These are phyloP conservation scores for Zalaria obscura DNA, from an alignment of 2,329 filamentous ascomycete genomes.

Conservation along the genomic window DNA sequence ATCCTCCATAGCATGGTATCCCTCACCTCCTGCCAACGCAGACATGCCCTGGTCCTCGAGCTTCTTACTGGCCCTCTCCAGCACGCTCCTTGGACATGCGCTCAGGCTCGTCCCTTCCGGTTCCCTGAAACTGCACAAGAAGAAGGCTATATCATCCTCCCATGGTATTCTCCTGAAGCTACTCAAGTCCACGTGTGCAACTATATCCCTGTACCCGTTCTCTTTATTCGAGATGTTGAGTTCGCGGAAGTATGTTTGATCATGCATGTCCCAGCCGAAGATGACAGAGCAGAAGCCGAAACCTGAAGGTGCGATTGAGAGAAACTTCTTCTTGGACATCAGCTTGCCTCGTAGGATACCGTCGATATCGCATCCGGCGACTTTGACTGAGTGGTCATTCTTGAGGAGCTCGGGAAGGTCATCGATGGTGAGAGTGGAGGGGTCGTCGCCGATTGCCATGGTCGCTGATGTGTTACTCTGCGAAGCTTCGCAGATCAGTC, in stretches of 20 bases:
- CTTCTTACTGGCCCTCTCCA: conserved; percentile 55
- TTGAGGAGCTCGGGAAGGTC: conserved; percentile 53
- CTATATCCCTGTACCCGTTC: conserved; percentile 77
- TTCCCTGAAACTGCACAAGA: conserved; percentile 70
- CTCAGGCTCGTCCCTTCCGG: conserved; percentile 60
- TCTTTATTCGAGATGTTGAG: conserved; percentile 77
- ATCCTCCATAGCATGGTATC: no score
- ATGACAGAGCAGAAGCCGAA: conserved; percentile 93
- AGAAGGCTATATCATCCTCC: conserved; percentile 78
- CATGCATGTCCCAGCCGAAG: conserved; percentile 97
- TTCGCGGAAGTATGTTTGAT: conserved; percentile 75
- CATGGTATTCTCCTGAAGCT: conserved; percentile 78
- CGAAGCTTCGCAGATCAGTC: no score
- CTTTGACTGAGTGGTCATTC: conserved; percentile 66
- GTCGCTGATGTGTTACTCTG: neutral
- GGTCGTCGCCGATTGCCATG: conserved; percentile 20
- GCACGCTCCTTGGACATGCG: conserved; percentile 64
- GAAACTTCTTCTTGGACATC: conserved; percentile 84
- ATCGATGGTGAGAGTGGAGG: conserved; percentile 41
- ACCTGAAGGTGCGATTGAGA: conserved; percentile 64
- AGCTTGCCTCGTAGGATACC: conserved; percentile 80
- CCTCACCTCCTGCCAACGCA: conserved; percentile 77
- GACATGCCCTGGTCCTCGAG: conserved; percentile 54
- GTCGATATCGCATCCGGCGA: conserved; percentile 78
- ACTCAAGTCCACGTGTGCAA: conserved; percentile 65